Evolutionary conservation across 768 basidiomycete genomes (phyloP), one percentile per base, ranked within the genome.

Genomic region (Russula brevipes): DNA sequence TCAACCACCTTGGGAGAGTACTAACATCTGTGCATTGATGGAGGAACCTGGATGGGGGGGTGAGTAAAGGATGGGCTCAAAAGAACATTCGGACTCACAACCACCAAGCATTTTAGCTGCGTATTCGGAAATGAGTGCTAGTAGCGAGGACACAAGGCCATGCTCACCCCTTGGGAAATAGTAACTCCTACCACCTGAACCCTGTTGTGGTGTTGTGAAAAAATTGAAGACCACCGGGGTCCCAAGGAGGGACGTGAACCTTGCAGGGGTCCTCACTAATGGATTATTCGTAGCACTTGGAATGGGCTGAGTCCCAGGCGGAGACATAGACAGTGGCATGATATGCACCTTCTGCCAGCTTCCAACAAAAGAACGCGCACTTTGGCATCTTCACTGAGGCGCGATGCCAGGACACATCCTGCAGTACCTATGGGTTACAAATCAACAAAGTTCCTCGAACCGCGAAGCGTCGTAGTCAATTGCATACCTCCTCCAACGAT

Each of bases 101-200:
- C 88, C 88, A 30, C 88, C 88, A 6, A 91, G 79, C 70, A 90
- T 76, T 69, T 84, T 88, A 1, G 75, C 87, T 88, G 42, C 24
- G 12, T 19, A 54, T 54, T 45, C 33, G 39, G 55, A 35, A 41
- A 30, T 55, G 10, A 38, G 46, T 19, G 8, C 66, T 7, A 68
- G n/a, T 12, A 8, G 0, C 24, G 8, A 24, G 7, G 39, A 1
- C 45, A 45, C 4, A n/a, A 36, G 8, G 17, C 24, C 19, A 36
- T 36, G n/a, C 61, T 62, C 55, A 86, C 87, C 88, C 75, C 88
- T 76, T 0, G 88, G 88, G 84, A 85, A 89, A 59, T 76, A 85
- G 42, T 78, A 76, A 63, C 73, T 76, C 68, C 75, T 76, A 19
- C 79, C 78, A 39, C 74, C 76, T 2, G 82, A 82, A 63, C 79